Percentiles rank a stretch among this genome's conserved stretches.
phyloP scores from a whole-genome alignment of 441 rosid species.

The Jatropha podagrica region DNA sequence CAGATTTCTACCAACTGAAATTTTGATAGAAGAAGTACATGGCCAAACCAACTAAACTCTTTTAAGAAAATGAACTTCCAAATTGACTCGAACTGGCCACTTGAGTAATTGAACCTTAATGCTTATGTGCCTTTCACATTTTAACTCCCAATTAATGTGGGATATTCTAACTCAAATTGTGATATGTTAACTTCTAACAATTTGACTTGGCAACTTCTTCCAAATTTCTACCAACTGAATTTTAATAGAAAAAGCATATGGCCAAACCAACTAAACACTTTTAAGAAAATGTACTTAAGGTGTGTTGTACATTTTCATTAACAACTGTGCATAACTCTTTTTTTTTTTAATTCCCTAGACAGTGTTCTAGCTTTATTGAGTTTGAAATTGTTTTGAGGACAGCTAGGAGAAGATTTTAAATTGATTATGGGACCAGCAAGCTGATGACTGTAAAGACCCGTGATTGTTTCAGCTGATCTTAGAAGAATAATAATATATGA shows the following conservation, averaged over 20 bases:
- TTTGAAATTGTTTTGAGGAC: not conserved
- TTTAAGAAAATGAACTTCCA: not conserved
- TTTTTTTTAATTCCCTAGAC: not conserved
- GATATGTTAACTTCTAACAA: not conserved
- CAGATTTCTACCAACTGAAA: not conserved
- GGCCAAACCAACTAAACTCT: not conserved
- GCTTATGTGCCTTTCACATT: too few relatives aligned
- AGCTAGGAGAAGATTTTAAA: not conserved
- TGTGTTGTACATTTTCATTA: not conserved
- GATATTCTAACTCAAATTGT: too few relatives aligned
- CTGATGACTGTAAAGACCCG: not conserved
- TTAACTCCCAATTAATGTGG: too few relatives aligned
- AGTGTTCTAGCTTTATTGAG: not conserved
- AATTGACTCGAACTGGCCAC: too few relatives aligned
- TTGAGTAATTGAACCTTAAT: too few relatives aligned
- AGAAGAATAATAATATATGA: not conserved
- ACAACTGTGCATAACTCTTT: not conserved
- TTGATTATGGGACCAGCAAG: not conserved
- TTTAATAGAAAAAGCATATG: not conserved
- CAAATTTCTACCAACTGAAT: not conserved
- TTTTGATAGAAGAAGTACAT: not conserved
- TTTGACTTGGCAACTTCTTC: not conserved
- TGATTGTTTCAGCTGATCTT: not conserved
- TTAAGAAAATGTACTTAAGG: not conserved
- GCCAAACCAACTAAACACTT: not conserved